These are phyloP conservation scores for Colletotrichum falcatum DNA, from an alignment of 2,329 filamentous ascomycete genomes.

Conservation along the genomic window DNA sequence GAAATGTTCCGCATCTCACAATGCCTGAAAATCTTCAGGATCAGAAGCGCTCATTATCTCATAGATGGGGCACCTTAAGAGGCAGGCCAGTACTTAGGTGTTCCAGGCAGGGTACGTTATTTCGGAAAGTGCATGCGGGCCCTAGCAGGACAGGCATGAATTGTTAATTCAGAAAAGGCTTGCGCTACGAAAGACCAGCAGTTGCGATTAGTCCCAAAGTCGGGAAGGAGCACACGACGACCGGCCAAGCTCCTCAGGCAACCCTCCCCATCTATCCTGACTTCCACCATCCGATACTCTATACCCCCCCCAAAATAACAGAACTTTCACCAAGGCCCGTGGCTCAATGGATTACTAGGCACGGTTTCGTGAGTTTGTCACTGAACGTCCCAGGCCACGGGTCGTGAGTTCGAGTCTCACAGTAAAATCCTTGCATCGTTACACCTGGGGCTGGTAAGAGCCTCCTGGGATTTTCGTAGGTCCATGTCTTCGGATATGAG, in stretches of 20 bases:
- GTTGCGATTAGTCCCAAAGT: not conserved
- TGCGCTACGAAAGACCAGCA: too few relatives aligned
- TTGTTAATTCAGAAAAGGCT: too few relatives aligned
- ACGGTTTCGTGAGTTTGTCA: not conserved
- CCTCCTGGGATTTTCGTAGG: constrained; percentile 4
- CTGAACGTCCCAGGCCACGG: not conserved
- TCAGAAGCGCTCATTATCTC: not conserved
- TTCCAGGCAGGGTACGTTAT: too few relatives aligned
- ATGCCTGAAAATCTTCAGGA: not conserved
- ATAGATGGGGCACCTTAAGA: not conserved
- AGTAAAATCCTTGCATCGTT: constrained; percentile 2
- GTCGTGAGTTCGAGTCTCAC: not conserved
- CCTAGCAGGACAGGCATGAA: not conserved
- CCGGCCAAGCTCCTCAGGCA: not conserved
- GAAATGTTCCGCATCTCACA: too few relatives aligned
- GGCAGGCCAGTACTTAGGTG: not conserved
- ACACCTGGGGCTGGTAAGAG: constrained; percentile 7
- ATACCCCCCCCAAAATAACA: too few relatives aligned
- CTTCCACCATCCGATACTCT: not conserved
- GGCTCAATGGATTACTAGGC: not conserved
- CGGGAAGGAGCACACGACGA: not conserved
- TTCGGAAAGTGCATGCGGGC: too few relatives aligned
- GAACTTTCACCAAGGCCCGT: not conserved
- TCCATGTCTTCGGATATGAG: not conserved
- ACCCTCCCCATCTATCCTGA: not conserved